Percentiles rank a stretch among this genome's conserved stretches.
Evolutionary conservation across 257 asterid species (phyloP).

Genomic region (Solanum rostratum): DNA sequence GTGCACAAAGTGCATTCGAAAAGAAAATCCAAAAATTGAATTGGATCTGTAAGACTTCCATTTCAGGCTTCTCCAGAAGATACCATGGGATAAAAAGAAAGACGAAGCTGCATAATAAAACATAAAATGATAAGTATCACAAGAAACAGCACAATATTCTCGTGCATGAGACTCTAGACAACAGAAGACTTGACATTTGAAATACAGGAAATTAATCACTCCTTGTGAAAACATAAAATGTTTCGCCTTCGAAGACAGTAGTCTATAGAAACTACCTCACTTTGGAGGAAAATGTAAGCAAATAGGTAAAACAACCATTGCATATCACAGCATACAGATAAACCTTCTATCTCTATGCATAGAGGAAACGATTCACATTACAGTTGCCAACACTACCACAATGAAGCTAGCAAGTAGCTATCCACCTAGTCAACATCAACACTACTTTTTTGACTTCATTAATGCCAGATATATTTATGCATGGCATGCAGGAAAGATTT

Average conservation of each 20-base stretch:
- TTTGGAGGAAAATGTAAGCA: neutral
- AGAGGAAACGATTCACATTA: neutral
- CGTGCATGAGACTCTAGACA: neutral
- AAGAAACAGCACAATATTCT: neutral
- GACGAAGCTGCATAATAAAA: conserved; percentile 56
- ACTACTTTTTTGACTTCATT: neutral
- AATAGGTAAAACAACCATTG: neutral
- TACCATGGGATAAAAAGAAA: conserved; percentile 96
- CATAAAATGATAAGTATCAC: neutral
- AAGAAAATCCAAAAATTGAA: conserved; percentile 92
- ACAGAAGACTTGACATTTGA: neutral
- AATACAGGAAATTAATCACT: neutral
- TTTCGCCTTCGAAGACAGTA: neutral
- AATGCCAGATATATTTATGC: neutral
- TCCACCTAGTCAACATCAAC: neutral
- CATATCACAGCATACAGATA: neutral
- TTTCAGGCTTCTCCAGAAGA: conserved; percentile 88
- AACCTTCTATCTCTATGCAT: neutral
- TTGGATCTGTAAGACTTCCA: conserved; percentile 79
- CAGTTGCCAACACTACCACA: neutral
- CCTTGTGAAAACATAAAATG: neutral
- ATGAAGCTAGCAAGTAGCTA: neutral
- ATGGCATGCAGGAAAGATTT: neutral
- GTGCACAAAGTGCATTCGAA: conserved; percentile 92
- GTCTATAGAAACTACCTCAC: neutral